A percentile compares a stretch with the other conserved stretches of the same genome.
phyloP scores from a whole-genome alignment of 2,329 filamentous ascomycete genomes.

The Fusarium duplospermum region DNA sequence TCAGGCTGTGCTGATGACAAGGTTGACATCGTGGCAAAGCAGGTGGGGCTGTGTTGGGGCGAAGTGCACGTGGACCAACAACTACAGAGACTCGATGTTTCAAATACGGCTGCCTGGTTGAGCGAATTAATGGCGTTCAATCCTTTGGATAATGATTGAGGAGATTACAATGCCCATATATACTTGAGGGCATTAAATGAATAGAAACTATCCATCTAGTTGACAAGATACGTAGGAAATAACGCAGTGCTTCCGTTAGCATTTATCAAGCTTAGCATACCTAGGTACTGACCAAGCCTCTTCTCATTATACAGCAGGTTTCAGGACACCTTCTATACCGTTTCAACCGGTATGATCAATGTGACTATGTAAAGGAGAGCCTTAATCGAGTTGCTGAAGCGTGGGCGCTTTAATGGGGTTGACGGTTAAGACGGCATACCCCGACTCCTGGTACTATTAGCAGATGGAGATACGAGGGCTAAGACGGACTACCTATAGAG shows the following conservation, averaged over 20 bases:
- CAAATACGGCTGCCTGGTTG: not conserved
- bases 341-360: not conserved
- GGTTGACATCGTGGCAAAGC: not conserved
- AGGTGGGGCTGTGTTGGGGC: not conserved
- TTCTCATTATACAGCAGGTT: not conserved
- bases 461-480: not conserved
- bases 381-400: not conserved
- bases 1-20: not conserved
- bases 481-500: not conserved
- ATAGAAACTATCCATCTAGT: not conserved
- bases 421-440: not conserved
- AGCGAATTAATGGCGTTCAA: not conserved
- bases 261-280: not conserved
- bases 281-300: not conserved
- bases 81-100: not conserved
- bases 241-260: not conserved
- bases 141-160: not conserved
- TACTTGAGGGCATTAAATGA: not conserved
- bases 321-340: not conserved
- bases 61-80: not conserved
- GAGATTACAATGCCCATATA: not conserved
- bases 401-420: not conserved
- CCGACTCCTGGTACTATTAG: too few species aligned
- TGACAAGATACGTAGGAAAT: not conserved
- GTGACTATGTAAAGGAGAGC: not conserved